Base-by-base conservation (phyloP, 1,284 basidiomycete genomes). In the Marasmius oreades region DNA sequence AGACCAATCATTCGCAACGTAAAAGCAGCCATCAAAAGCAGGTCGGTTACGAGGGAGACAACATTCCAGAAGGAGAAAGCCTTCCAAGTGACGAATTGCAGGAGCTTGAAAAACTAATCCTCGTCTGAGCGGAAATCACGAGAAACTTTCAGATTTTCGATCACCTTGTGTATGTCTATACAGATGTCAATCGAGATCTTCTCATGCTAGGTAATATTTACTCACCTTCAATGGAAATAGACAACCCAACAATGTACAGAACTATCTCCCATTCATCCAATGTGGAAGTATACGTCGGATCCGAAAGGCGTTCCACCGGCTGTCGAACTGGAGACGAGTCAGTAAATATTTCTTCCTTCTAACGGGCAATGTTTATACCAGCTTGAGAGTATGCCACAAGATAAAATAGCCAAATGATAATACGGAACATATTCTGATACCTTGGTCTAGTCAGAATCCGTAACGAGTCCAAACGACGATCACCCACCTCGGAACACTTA, bases 381-480 rank as follows among this genome's bases (percentile, higher is more conserved):
- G 92, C 90, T 75, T 90, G 89, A 2, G 92, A 94, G 69, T 96
- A 98, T 10, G 86, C 84, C 43, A 84, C 78, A 16, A 97, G 79
- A 74, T 95, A 95, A 62, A 93, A 73, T 44, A 93, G 67, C 95
- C 94, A 96, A 20, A 95, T 77, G 2, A 78, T 51, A 58, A 95
- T 84, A 20, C 88, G 80, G 65, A 92, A 84, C 44, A 83, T 77
- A 61, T 90, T 92, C 64, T 91, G 90, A 65, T 91, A 92, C 55
- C 87, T 87, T 5, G 57, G 10, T 26, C 11, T 48, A 56, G 53
- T 56, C 48, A 36, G 37, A 28, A 57, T 22, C 10, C n/a, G n/a
- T 47, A 24, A 34, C 1, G 8, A 51, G 65, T 69, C 51, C 66
- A 5, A 67, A 11, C 31, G 5, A 7, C 5, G 14, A 5, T 23